These are phyloP conservation scores for Mimosa bimucronata DNA, from an alignment of 306 rosid genomes.

Conservation along the genomic window DNA sequence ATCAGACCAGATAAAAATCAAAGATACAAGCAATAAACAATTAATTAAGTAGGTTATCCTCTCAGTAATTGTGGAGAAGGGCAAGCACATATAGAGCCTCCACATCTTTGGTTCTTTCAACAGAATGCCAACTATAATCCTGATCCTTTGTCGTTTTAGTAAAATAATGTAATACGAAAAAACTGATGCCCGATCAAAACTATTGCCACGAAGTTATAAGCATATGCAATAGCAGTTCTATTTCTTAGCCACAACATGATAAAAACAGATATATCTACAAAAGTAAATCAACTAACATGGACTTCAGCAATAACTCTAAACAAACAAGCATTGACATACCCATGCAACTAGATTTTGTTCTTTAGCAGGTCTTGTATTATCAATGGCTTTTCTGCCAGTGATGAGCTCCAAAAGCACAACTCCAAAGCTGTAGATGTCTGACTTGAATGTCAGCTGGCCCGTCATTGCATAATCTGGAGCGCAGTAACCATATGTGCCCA, in stretches of 20 bases:
- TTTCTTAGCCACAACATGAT: conserved; percentile 18
- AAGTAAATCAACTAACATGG: conserved; percentile 13
- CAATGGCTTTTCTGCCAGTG: conserved; percentile 80
- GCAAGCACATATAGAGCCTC: background rate
- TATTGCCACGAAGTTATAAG: background rate
- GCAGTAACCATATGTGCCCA: conserved; percentile 91
- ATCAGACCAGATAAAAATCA: conserved; percentile 2
- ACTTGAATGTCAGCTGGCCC: conserved; percentile 82
- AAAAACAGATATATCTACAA: conserved; percentile 1
- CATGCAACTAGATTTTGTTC: conserved; percentile 84
- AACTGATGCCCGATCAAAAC: conserved; percentile 15
- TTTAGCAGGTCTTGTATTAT: conserved; percentile 41
- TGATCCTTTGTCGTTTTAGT: background rate
- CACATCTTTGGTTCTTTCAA: background rate
- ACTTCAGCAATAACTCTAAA: conserved; percentile 8
- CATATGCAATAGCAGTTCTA: conserved; percentile 1
- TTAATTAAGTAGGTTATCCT: background rate
- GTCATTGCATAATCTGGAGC: conserved; percentile 92
- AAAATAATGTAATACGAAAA: background rate
- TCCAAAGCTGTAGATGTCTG: conserved; percentile 90
- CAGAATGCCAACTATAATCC: background rate
- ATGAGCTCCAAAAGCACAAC: conserved; percentile 95
- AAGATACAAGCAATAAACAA: background rate
- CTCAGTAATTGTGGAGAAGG: conserved; percentile 14
- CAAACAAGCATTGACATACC: conserved; percentile 56